Evolutionary conservation across 208 protist species (phyloP), one percentile per base, ranked within the genome.

Genomic region (Wallacemonas sp.): DNA sequence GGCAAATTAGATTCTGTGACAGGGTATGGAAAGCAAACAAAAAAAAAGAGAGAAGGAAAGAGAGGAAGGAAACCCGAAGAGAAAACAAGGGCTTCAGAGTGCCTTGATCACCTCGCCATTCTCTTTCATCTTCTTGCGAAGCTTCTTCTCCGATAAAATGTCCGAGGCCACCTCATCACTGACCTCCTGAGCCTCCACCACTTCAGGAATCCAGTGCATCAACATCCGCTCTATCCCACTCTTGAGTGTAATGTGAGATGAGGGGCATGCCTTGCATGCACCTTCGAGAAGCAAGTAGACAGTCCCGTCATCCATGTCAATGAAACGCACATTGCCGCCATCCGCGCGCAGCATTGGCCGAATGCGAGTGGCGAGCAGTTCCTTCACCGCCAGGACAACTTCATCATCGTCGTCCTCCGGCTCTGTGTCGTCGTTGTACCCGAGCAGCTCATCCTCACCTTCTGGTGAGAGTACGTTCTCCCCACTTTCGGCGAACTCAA

Each of bases 201-300:
- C 94, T 76, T 97, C 91, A 1, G 94, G 92, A 41, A 97, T 94
- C 87, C 90, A 97, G 68, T 97, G 94, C 90, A 96, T 96, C 49
- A 97, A 74, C 94, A 97, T 97, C 5, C 89, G 80, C 72, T 97
- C 92, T 71, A 97, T 97, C 9, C 94, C 91, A 52, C 85, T 89
- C 67, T 97, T 97, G 1, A 97, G 74, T 11, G 94, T 97, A 21
- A 90, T 74, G 55, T 88, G 75, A 23, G 88, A 94, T 26, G 89
- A 96, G 2, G 94, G 92, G 56, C 94, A 97, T 11, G 90, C 74
- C 58, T 90, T 87, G 66, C 94, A 97, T 24, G 89, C 84, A 4
- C 94, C 94, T 71, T 96, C 84, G 12, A 97, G 68, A 32, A 95
- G 67, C n/a, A 97, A 72, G 73, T 92, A 93, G 9, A 96, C 90